phyloP scores from a whole-genome alignment of 257 asterid genomes.

The Petunia secreta region DNA sequence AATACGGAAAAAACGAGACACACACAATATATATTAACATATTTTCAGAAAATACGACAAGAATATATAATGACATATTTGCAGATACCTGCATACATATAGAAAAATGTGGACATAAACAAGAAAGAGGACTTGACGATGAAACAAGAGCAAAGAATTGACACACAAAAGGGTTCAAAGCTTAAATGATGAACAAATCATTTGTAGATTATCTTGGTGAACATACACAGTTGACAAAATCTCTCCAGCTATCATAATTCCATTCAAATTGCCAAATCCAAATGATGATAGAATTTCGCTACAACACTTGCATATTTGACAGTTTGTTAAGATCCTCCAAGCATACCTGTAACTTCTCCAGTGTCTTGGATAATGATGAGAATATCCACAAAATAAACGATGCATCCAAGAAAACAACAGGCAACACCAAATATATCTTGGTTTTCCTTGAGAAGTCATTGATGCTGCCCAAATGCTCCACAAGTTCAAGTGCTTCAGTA shows the following conservation, averaged over 20 bases:
- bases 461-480: constrained; percentile 46
- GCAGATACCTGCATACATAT: not conserved
- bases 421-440: constrained; percentile 43
- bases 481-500: constrained; percentile 43
- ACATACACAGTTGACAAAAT: not conserved
- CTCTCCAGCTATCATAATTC: not conserved
- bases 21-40: not conserved
- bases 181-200: not conserved
- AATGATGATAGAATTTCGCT: not conserved
- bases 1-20: constrained; percentile 2
- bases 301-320: not conserved
- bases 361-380: constrained; percentile 45
- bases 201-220: not conserved
- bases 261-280: not conserved
- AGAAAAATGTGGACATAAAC: not conserved
- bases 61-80: not conserved
- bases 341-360: constrained; percentile 49
- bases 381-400: constrained; percentile 48
- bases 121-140: no score
- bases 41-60: not conserved
- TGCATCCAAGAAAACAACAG: constrained; percentile 45
- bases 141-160: no score
- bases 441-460: constrained; percentile 47
- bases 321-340: constrained; percentile 8
- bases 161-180: not conserved